Percentiles rank a stretch among this genome's conserved stretches.
Evolutionary conservation across 345 rosid genomes (phyloP).

Genomic region (Salix koriyanagi): DNA sequence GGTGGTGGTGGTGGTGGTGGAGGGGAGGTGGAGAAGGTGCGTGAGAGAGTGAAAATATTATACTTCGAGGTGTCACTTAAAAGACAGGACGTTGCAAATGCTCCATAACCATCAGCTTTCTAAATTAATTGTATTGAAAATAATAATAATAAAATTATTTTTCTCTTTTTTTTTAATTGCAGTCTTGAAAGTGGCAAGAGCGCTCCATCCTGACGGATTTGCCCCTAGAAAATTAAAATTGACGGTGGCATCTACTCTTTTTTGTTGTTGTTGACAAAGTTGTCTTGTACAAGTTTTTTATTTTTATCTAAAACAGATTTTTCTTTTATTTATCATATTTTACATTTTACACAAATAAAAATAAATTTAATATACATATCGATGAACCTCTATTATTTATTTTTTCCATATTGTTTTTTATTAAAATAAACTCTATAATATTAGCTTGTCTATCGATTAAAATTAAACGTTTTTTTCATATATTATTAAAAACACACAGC

Average conservation of each 20-base stretch:
- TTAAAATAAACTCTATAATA: no score
- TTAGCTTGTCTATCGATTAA: no score
- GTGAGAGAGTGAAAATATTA: conserved; percentile 17
- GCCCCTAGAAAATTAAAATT: conserved; percentile 1
- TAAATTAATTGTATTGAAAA: conserved; percentile 12
- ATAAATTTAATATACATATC: background rate
- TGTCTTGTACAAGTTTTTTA: background rate
- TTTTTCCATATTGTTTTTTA: no score
- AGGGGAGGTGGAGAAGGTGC: conserved; percentile 26
- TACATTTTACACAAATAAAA: background rate
- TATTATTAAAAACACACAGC: no score
- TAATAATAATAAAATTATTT: background rate
- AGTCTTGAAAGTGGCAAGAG: background rate
- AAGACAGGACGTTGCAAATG: conserved; percentile 31
- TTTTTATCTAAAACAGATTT: background rate
- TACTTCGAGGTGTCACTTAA: conserved; percentile 32
- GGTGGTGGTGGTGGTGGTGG: conserved; percentile 18
- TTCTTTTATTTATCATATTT: background rate
- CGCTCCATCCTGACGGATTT: conserved; percentile 9
- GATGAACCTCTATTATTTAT: no score
- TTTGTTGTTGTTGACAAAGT: background rate
- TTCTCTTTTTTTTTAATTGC: background rate
- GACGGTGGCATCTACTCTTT: background rate
- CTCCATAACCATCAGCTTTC: conserved; percentile 31
- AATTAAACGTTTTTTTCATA: no score